Evolutionary conservation across 805 yeast genomes (phyloP).

Genomic region (Danielia reshetovae): DNA sequence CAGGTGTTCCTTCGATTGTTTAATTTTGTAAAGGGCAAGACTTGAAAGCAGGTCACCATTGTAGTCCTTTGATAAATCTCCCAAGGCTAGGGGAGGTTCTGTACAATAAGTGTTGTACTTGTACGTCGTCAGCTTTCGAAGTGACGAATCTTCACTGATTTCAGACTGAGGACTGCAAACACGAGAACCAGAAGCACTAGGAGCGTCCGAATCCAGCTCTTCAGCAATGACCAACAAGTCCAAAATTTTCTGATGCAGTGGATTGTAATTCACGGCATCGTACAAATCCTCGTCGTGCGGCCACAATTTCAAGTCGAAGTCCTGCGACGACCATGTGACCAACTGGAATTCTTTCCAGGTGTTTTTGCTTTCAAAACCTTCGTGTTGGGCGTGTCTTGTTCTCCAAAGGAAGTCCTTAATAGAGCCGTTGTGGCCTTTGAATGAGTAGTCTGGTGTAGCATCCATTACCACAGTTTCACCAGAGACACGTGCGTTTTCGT

Average conservation of each 20-base stretch:
- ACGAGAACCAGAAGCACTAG: conserved; percentile 2
- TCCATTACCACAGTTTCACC: conserved; percentile 23
- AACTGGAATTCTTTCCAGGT: conserved; percentile 84
- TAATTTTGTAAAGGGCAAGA: conserved; percentile 31
- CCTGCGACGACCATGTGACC: conserved; percentile 87
- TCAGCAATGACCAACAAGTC: conserved; percentile 5
- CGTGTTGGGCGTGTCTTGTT: conserved; percentile 38
- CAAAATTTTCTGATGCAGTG: conserved; percentile 25
- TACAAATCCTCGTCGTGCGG: conserved; percentile 44
- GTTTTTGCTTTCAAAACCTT: conserved; percentile 37
- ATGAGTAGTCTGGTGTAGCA: conserved; percentile 37
- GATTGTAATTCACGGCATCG: conserved; percentile 35
- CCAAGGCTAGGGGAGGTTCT: conserved; percentile 35
- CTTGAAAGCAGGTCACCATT: conserved; percentile 35
- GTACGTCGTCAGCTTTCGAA: conserved; percentile 4
- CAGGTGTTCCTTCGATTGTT: conserved; percentile 35
- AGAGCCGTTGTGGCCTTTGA: conserved; percentile 80
- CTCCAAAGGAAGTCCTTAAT: conserved; percentile 91
- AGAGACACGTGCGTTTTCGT: conserved; percentile 21
- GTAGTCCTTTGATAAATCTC: conserved; percentile 28
- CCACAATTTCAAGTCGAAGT: conserved; percentile 83
- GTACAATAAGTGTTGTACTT: conserved; percentile 31
- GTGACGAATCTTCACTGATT: conserved; percentile 5
- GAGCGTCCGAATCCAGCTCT: background rate
- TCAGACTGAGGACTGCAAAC: conserved; percentile 7